phyloP scores from a whole-genome alignment of 257 asterid genomes.

The Leptodermis oblonga region DNA sequence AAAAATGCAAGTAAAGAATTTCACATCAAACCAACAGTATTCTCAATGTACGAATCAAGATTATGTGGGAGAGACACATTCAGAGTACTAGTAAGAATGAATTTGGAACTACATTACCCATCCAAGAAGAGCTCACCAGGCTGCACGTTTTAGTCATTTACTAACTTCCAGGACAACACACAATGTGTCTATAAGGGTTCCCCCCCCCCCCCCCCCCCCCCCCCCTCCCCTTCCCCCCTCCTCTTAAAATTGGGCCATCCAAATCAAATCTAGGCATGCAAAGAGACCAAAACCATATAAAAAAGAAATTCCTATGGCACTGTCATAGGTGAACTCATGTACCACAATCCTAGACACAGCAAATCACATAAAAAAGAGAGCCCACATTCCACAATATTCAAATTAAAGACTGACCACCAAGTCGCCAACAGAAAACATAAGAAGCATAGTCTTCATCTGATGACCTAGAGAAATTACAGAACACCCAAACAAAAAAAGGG shows the following conservation, averaged over 20 bases:
- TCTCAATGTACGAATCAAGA: neutral
- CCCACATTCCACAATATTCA: neutral
- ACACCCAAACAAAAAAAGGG: neutral
- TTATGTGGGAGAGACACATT: neutral
- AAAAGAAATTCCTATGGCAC: neutral
- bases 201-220: too few species aligned
- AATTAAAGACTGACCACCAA: neutral
- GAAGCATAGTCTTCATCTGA: neutral
- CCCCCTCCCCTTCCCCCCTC: too few species aligned
- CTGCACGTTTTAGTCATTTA: neutral
- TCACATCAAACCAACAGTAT: neutral
- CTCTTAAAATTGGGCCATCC: neutral
- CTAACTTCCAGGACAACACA: neutral
- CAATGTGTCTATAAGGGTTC: neutral
- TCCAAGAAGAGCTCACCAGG: neutral
- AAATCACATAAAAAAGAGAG: neutral
- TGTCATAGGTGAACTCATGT: neutral
- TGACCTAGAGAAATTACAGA: neutral
- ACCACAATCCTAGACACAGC: neutral
- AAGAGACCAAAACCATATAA: neutral
- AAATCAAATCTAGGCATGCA: neutral
- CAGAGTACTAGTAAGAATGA: neutral
- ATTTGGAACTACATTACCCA: neutral
- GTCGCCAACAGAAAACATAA: neutral
- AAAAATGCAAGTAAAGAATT: neutral